These are phyloP conservation scores for Pestalotiopsis sp. DNA, from an alignment of 2,329 filamentous ascomycete genomes.

Conservation along the genomic window DNA sequence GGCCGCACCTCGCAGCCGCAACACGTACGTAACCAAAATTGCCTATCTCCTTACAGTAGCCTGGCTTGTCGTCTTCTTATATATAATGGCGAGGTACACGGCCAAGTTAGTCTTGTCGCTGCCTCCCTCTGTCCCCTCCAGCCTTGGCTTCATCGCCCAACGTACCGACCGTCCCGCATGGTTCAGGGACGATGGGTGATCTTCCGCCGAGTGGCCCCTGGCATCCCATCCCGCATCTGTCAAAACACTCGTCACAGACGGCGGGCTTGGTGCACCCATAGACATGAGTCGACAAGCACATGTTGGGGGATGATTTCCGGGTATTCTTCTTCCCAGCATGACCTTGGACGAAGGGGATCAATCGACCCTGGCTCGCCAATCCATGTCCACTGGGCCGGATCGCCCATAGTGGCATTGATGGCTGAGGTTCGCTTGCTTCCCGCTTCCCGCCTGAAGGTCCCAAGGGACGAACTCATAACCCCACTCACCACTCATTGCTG, in stretches of 20 bases:
- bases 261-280: not conserved
- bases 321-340: not conserved
- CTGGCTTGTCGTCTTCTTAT: not conserved
- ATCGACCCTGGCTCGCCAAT: not conserved
- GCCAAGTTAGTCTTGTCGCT: not conserved
- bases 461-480: not conserved
- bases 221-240: not conserved
- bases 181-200: not conserved
- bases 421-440: not conserved
- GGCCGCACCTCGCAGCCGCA: not conserved
- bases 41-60: not conserved
- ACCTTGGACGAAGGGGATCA: not conserved
- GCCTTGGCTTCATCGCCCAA: not conserved
- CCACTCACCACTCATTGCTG: not conserved
- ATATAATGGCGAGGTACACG: not conserved
- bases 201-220: not conserved
- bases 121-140: not conserved
- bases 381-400: not conserved
- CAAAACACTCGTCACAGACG: not conserved
- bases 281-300: not conserved
- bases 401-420: conserved; percentile 6
- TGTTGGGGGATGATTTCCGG: not conserved
- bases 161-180: not conserved
- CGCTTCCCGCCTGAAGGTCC: conserved; percentile 2
- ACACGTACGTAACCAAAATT: not conserved